Evolutionary conservation across 352 stramenopile genomes (phyloP).

Genomic region (Lagenidium giganteum): DNA sequence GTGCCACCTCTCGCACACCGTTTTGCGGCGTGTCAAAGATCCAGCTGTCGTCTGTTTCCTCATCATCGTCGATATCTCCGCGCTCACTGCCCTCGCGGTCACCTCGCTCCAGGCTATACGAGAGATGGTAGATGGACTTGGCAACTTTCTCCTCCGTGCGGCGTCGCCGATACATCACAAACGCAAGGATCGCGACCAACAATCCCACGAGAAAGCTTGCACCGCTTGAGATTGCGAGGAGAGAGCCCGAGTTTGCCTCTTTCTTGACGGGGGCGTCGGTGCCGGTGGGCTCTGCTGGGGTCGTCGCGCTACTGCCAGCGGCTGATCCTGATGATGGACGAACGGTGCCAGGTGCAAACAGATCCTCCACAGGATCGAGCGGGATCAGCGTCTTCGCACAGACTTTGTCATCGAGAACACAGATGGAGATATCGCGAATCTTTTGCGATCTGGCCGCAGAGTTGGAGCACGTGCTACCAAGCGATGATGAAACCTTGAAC

Average conservation of each 20-base stretch:
- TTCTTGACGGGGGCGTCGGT: too few species aligned
- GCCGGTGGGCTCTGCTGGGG: too few species aligned
- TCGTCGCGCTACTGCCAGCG: conserved; percentile 12
- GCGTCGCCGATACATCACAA: too few species aligned
- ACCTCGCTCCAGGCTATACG: conserved; percentile 22
- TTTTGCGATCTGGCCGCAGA: conserved; percentile 2
- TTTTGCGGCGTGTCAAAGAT: conserved; percentile 38
- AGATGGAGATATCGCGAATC: conserved; percentile 7
- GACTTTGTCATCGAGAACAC: conserved; percentile 13
- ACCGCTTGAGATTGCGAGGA: too few species aligned
- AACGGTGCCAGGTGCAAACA: conserved; percentile 6
- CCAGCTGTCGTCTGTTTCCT: conserved; percentile 39
- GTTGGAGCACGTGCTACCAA: conserved; percentile 4
- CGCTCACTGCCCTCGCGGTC: too few species aligned
- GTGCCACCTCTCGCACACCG: conserved; percentile 29
- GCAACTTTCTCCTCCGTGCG: too few species aligned
- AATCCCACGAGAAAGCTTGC: too few species aligned
- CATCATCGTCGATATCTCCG: conserved; percentile 26
- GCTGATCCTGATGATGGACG: conserved; percentile 7
- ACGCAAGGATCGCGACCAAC: too few species aligned
- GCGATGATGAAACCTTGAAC: not conserved
- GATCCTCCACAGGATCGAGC: too few species aligned
- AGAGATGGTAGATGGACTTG: too few species aligned
- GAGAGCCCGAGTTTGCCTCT: too few species aligned
- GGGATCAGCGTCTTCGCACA: not conserved